phyloP scores from a whole-genome alignment of 1,139 yeast genomes.

The Meyerozyma athensensis region DNA sequence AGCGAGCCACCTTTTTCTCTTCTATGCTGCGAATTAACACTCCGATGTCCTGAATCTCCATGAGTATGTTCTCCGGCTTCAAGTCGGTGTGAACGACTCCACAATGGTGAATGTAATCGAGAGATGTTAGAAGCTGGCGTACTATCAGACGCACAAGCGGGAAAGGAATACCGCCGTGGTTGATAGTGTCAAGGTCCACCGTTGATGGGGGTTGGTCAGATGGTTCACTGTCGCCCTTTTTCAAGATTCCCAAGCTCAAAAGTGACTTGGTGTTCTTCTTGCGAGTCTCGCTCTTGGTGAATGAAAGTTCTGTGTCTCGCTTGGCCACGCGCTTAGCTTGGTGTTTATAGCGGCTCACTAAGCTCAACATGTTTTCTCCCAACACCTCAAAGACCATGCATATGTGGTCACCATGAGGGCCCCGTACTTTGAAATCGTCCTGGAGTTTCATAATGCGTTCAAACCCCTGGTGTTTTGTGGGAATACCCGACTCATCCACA shows the following conservation, averaged over 20 bases:
- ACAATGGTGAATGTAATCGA: conserved; percentile 80
- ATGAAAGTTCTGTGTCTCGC: background rate
- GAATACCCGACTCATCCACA: conserved; percentile 7
- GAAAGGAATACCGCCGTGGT: conserved; percentile 61
- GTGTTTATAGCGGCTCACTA: conserved; percentile 55
- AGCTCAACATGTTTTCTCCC: conserved; percentile 74
- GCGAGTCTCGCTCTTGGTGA: conserved; percentile 3
- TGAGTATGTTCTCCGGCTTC: conserved; percentile 84
- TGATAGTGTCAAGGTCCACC: background rate
- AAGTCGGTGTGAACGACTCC: conserved; percentile 91
- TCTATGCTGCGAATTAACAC: conserved; percentile 57
- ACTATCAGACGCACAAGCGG: conserved; percentile 76
- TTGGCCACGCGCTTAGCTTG: conserved; percentile 8
- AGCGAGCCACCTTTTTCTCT: conserved; percentile 21
- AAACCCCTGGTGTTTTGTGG: conserved; percentile 58
- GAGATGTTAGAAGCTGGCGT: conserved; percentile 67
- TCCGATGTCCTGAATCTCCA: conserved; percentile 76
- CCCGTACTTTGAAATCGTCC: conserved; percentile 63
- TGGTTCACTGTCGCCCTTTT: conserved; percentile 1
- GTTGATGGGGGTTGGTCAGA: background rate
- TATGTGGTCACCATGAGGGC: conserved; percentile 73
- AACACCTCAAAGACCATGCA: conserved; percentile 88
- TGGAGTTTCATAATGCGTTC: conserved; percentile 59
- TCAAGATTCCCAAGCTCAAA: conserved; percentile 22
- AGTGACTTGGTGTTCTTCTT: conserved; percentile 23